Conservation (phyloP, 176 grass and related monocot genomes). For the Musa itinerans region DNA sequence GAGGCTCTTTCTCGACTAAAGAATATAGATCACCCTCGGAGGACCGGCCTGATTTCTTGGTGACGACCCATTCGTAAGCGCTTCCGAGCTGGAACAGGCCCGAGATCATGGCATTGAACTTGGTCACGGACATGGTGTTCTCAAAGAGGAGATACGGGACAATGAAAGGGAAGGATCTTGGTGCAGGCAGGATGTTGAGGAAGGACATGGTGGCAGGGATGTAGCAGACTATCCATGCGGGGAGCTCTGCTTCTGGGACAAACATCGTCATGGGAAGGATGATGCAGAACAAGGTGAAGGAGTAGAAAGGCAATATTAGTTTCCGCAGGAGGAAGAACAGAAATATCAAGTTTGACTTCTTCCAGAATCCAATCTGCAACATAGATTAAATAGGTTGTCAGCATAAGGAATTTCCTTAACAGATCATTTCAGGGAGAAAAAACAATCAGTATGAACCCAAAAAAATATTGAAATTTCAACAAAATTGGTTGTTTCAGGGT, state of each 20-base stretch:
- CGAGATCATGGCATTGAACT: background rate
- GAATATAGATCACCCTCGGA: background rate
- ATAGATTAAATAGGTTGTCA: too few relatives aligned
- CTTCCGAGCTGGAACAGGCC: background rate
- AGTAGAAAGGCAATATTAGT: background rate
- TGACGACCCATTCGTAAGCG: background rate
- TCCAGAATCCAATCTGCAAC: background rate
- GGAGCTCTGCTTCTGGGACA: background rate
- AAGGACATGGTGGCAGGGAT: background rate
- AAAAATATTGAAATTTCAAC: too few relatives aligned
- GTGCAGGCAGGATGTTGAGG: background rate
- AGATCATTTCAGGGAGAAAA: too few relatives aligned
- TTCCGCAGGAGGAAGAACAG: slow-evolving; percentile 1
- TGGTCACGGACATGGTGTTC: slow-evolving; percentile 1
- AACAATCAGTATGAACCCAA: too few relatives aligned
- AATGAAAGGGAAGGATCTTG: background rate
- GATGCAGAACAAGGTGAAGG: slow-evolving; percentile 1
- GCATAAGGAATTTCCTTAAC: too few relatives aligned
- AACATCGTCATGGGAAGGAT: background rate
- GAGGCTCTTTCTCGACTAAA: background rate
- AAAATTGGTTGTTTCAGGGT: too few relatives aligned
- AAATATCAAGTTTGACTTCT: background rate
- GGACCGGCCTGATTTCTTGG: background rate
- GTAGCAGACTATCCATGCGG: background rate
- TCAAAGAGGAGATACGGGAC: background rate